Base-by-base conservation (phyloP, 805 yeast species). In the Cyberlindnera veronae region DNA sequence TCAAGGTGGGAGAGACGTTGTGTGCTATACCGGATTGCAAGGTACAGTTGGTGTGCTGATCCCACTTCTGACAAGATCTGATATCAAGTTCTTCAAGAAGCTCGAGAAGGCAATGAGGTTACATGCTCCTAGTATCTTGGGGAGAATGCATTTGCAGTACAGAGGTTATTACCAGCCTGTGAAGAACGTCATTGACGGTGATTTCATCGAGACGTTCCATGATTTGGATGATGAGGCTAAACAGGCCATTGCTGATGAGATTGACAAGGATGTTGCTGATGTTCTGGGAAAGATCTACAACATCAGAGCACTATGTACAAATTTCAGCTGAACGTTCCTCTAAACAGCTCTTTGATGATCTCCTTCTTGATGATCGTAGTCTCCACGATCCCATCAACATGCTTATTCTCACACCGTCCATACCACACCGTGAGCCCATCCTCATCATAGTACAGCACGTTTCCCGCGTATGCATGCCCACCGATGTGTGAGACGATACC, bases 401-500 rank as follows among this genome's bases (percentile, higher is more conserved):
- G 71, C 5, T 68, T 64, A 0, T 91, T 88, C 34, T 66, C 62
- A 3, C 86, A 88, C 38, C 86, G 66, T 0, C 95, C 93, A 56
- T 85, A 86, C 95, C 95, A 86, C 3, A 81, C 39, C 11, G 44
- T 31, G 4, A 48, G 16, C 1, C 77, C 73, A 23, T 62, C 56
- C 10, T 57, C 59, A 34, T 67, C 67, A 46, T 79, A 78, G 36
- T 74, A 72, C 2, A 85, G 63, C 12, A 87, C 77, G 53, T 87
- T 87, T 0, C 95, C 95, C 2, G 96, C 95, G 60, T 77, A 87
- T 2, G 61, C 85, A 57, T 87, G 96, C 0, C 96, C 96, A 1
- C 95, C 95, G 29, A 87, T 68, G 58, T 87, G 96, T 11, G 90
- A 80, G 0, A 83, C 67, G 6, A 74, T 53, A 0, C 87, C 89